Evolutionary conservation across 2,329 filamentous ascomycete genomes (phyloP).

Genomic region (Plenodomus tracheiphilus): DNA sequence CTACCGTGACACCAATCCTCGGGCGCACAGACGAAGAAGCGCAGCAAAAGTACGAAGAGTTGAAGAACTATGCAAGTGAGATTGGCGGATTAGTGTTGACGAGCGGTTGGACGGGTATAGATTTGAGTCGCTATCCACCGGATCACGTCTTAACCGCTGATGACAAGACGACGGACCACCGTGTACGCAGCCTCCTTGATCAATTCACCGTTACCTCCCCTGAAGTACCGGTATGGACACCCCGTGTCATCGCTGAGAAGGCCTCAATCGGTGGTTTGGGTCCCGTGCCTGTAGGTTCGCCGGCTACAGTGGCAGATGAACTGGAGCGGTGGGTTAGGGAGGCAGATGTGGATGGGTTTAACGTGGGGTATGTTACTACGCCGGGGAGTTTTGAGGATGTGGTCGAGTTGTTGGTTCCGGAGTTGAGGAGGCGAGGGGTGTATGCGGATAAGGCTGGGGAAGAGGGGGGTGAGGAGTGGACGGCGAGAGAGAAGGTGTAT

Average conservation of each 20-base stretch:
- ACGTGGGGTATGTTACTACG: slow-evolving; percentile 48
- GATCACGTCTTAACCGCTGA: slow-evolving; percentile 61
- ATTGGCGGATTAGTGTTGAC: slow-evolving; percentile 61
- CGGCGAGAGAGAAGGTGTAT: slow-evolving; percentile 63
- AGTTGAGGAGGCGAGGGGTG: slow-evolving; percentile 40
- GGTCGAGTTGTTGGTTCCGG: slow-evolving; percentile 43
- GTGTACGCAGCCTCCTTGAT: slow-evolving; percentile 38
- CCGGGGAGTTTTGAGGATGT: slow-evolving; percentile 47
- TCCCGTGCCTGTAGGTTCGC: slow-evolving; percentile 22
- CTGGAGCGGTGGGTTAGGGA: slow-evolving; percentile 52
- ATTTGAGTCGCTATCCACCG: slow-evolving; percentile 60
- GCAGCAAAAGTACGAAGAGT: slow-evolving; percentile 54
- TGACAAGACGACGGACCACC: slow-evolving; percentile 57
- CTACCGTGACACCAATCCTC: slow-evolving; percentile 42
- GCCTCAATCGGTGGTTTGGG: slow-evolving; percentile 65
- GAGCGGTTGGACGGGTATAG: slow-evolving; percentile 63
- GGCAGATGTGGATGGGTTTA: slow-evolving; percentile 45
- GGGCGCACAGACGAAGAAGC: slow-evolving; percentile 53
- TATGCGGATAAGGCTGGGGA: slow-evolving; percentile 23
- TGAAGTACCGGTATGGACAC: slow-evolving; percentile 35
- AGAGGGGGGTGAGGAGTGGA: slow-evolving; percentile 24
- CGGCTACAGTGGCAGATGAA: slow-evolving; percentile 51
- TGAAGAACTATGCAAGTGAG: slow-evolving; percentile 57
- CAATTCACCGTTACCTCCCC: slow-evolving; percentile 38
- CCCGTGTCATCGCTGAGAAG: slow-evolving; percentile 34